Percentiles rank a stretch among this genome's conserved stretches.
Evolutionary conservation across 2,329 filamentous ascomycete species (phyloP).

Genomic region (Metarhizium humberi): DNA sequence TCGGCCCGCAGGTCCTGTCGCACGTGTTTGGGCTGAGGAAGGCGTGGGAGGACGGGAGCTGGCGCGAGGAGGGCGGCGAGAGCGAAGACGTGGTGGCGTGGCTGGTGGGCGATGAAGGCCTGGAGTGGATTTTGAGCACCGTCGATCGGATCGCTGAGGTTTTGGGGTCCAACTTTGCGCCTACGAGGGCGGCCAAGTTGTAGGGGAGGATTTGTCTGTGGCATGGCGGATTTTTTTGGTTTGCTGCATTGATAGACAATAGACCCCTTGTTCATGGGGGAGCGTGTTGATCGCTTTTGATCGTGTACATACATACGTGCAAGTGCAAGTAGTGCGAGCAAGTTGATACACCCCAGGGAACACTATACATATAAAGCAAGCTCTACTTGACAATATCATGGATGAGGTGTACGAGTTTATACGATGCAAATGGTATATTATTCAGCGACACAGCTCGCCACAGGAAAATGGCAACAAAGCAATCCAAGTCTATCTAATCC

Average conservation of each 20-base stretch:
- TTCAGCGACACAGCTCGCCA: neutral
- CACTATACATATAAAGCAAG: too few relatives aligned
- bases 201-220: neutral
- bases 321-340: too few relatives aligned
- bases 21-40: constrained; percentile 77
- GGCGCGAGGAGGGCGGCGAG: constrained; percentile 24
- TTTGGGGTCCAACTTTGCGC: constrained; percentile 32
- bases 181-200: constrained; percentile 6
- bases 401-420: too few relatives aligned
- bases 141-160: constrained; percentile 36
- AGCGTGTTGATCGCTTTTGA: too few relatives aligned
- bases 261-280: too few relatives aligned
- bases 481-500: neutral
- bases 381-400: too few relatives aligned
- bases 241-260: too few relatives aligned
- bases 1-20: constrained; percentile 71
- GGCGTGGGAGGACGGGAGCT: constrained; percentile 58
- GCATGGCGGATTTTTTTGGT: neutral
- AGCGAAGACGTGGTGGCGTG: constrained; percentile 27
- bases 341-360: too few relatives aligned
- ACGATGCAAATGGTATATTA: too few relatives aligned
- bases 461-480: neutral
- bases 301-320: too few relatives aligned
- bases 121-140: constrained; percentile 35
- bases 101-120: constrained; percentile 35